These are phyloP conservation scores for Aspergillus sp. DNA, from an alignment of 2,329 filamentous ascomycete genomes.

Conservation along the genomic window DNA sequence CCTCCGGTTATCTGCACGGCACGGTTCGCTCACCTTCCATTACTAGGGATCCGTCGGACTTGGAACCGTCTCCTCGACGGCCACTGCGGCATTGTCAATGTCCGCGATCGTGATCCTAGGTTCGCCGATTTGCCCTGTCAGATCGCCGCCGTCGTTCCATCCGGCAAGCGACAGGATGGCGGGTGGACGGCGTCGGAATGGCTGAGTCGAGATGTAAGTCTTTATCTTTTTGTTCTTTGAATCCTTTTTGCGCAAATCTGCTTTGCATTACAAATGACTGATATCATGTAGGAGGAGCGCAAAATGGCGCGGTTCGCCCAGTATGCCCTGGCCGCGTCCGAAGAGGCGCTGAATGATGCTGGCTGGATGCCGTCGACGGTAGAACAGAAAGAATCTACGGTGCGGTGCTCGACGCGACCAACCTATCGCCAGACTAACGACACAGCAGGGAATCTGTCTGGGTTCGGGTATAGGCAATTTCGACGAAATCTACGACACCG, in stretches of 20 bases:
- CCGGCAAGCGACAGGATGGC: constrained; percentile 46
- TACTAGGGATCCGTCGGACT: constrained; percentile 64
- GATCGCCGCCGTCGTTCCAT: constrained; percentile 79
- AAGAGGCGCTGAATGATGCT: constrained; percentile 83
- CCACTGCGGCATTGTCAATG: constrained; percentile 75
- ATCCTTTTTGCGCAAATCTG: not conserved
- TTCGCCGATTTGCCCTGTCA: constrained; percentile 79
- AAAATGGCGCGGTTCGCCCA: constrained; percentile 91
- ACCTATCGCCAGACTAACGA: constrained; percentile 8
- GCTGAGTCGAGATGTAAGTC: constrained; percentile 41
- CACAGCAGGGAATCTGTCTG: constrained; percentile 74
- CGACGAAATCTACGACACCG: constrained; percentile 84
- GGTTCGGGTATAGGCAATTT: constrained; percentile 95
- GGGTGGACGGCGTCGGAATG: constrained; percentile 46
- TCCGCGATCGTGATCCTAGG: constrained; percentile 59
- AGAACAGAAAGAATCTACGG: constrained; percentile 69
- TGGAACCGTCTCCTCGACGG: constrained; percentile 81
- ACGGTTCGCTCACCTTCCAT: constrained; percentile 7
- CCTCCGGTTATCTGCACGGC: not conserved
- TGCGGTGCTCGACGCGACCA: constrained; percentile 30
- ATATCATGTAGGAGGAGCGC: constrained; percentile 56
- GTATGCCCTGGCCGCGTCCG: constrained; percentile 81
- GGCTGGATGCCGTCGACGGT: constrained; percentile 65
- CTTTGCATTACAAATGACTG: not conserved
- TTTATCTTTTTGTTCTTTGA: not conserved